Evolutionary conservation across 805 yeast genomes (phyloP), one percentile per base, ranked within the genome.

Genomic region (Scheffersomyces coipomensis): DNA sequence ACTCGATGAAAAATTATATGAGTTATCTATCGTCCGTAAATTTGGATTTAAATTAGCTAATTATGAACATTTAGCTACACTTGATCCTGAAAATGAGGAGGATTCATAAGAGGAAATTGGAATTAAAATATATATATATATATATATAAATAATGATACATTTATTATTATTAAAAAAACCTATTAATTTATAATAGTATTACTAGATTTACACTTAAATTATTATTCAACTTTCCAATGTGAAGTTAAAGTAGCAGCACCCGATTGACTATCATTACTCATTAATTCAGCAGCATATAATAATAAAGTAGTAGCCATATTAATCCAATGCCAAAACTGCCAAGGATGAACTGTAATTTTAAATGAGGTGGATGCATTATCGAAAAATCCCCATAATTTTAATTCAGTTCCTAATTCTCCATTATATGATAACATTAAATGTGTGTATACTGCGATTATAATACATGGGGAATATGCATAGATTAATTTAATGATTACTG

Each of bases 241-340:
- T 47, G 68, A 66, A 5, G 75, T 68, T 45, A 69, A 55, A 16
- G 64, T 56, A 27, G 49, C 51, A 19, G 60, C 59, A 19, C 55
- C 56, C 15, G 60, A 40, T 30, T 55, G 51, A 24, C 54, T 53
- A 37, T 55, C 51, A 44, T 63, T 62, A 13, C 73, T 71, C 48
- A 81, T 62, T 43, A 91, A 68, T 64, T 91, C 99, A 34, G 85
- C 70, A 22, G 84, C 81, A 61, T 91, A 91, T 19, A 93, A 69
- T n/a, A 80, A 67, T 40, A 93, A 66, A 9, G 95, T 85, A 38
- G 84, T 75, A 48, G 84, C 81, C 70, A 91, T 86, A 58, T 91
- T 91, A 42, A 87, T 78, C 98, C 98, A 91, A 53, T 90, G 88
- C 98, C 99, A 91, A 58, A 93, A 86, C 53, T 88, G 89, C 88